Evolutionary conservation across 805 yeast species (phyloP).

Genomic region (Kregervanrija delftensis): DNA sequence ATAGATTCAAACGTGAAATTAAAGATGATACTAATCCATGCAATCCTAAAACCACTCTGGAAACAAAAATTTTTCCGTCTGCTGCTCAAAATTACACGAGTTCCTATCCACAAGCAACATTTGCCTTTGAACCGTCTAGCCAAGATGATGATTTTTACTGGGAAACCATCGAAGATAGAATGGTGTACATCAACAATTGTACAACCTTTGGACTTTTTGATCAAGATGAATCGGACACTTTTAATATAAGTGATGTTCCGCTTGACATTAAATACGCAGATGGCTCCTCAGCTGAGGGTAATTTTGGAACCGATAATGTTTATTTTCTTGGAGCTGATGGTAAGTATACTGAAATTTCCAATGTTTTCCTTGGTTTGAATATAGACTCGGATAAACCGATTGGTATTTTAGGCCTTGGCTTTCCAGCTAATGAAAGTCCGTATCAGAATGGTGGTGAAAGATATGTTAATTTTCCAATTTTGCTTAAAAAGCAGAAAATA

Average conservation of each 20-base stretch:
- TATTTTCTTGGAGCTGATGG: conserved; percentile 30
- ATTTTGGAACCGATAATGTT: conserved; percentile 53
- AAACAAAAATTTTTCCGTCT: too few species aligned
- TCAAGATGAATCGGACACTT: conserved; percentile 29
- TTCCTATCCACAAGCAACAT: not conserved
- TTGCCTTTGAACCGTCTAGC: not conserved
- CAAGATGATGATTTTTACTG: not conserved
- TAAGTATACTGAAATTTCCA: conserved; percentile 27
- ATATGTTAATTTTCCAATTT: conserved; percentile 58
- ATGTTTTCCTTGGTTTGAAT: conserved; percentile 65
- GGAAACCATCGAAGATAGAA: conserved; percentile 2
- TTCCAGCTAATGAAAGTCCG: conserved; percentile 58
- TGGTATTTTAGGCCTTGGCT: conserved; percentile 69
- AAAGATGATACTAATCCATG: too few species aligned
- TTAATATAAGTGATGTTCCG: conserved; percentile 25
- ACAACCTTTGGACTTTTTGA: conserved; percentile 35
- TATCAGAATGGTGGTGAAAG: conserved; percentile 11
- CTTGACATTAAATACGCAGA: conserved; percentile 38
- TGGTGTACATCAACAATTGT: conserved; percentile 19
- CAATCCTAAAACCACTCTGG: too few species aligned
- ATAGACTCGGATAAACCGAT: conserved; percentile 43
- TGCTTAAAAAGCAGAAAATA: conserved; percentile 46
- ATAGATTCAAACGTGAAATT: too few species aligned
- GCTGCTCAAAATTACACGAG: not conserved
- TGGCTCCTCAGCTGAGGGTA: conserved; percentile 33